Evolutionary conservation across 306 rosid genomes (phyloP), one percentile per base, ranked within the genome.

Genomic region (Fragaria nilgerrensis): DNA sequence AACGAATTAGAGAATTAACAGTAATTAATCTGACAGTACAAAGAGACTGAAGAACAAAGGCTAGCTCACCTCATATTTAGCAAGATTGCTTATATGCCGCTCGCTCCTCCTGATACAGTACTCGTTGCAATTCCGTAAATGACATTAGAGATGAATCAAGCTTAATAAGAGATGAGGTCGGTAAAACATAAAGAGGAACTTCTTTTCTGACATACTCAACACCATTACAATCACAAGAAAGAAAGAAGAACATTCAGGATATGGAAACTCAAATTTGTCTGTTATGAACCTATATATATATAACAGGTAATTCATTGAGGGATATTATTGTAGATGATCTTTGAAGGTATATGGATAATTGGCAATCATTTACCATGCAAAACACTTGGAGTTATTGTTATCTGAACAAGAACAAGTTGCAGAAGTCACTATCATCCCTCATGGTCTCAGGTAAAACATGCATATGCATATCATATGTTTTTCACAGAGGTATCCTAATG

Each of bases 91-190:
- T 92, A 84, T 92, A 96, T 43, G 99, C 99, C 23, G 84, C 87
- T 77, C 86, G 87, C 89, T 96, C 99, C 89, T 96, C 99, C 78
- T 96, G 96, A 73, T 83, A 92, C 72, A 96, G 78, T 63, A 96
- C 94, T 56, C 80, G 92, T 82, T 92, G 99, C 83, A 96, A 79
- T 87, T 96, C 99, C 49, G 87, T 86, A 73, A 88, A 92, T 34
- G 99, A 89, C 9, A 70, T 84, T 71, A 96, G 83, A 22, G 99
- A 91, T 3, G 97, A 87, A 74, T 86, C 91, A 25, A 96, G 90
- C 75, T 85, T 88, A 76, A 86, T 55, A 81, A 96, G 87, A 77
- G 91, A 85, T 9, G 84, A 67, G 70, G 96, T 81, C 1, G 97
- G 96, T 82, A 88, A 78, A 17, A 92, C 99, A 77, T 82, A 78